These are phyloP conservation scores for Celoporthe dispersa DNA, from an alignment of 2,329 filamentous ascomycete genomes.

Conservation along the genomic window DNA sequence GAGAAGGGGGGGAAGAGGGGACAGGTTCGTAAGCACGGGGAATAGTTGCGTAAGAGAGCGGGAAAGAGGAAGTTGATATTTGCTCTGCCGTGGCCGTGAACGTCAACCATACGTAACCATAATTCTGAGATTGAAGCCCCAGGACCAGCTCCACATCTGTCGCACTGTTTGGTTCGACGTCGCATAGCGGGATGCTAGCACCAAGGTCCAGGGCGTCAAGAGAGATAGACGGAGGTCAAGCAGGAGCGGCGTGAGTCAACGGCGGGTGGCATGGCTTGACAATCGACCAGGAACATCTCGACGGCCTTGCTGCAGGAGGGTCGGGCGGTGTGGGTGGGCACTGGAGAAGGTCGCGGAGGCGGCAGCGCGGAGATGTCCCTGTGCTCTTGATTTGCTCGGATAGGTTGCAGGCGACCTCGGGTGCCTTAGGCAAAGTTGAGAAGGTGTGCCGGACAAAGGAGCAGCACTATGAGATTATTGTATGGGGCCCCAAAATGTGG, in stretches of 20 bases:
- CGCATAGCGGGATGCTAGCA: conserved; percentile 8
- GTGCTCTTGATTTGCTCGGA: conserved; percentile 1
- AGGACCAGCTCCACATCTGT: not conserved
- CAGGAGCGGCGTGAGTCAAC: conserved; percentile 18
- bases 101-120: not conserved
- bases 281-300: not conserved
- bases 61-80: conserved; percentile 4
- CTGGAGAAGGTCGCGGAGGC: not conserved
- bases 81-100: not conserved
- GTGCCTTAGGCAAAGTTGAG: conserved; percentile 29
- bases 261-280: not conserved
- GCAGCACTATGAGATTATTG: not conserved
- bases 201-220: not conserved
- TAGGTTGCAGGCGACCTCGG: not conserved
- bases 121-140: not conserved
- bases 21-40: not conserved
- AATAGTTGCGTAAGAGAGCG: not conserved
- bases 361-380: not conserved
- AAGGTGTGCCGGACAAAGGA: conserved; percentile 16
- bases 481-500: not conserved
- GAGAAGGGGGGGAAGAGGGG: no score
- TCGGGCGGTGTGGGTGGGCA: not conserved
- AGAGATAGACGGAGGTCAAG: not conserved
- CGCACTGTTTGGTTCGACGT: not conserved
- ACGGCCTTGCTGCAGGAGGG: conserved; percentile 6